Percentiles rank a stretch among this genome's conserved stretches.
phyloP scores from a whole-genome alignment of 192 early-diverging fungal species.

The Gryganskiella cystojenkinii region DNA sequence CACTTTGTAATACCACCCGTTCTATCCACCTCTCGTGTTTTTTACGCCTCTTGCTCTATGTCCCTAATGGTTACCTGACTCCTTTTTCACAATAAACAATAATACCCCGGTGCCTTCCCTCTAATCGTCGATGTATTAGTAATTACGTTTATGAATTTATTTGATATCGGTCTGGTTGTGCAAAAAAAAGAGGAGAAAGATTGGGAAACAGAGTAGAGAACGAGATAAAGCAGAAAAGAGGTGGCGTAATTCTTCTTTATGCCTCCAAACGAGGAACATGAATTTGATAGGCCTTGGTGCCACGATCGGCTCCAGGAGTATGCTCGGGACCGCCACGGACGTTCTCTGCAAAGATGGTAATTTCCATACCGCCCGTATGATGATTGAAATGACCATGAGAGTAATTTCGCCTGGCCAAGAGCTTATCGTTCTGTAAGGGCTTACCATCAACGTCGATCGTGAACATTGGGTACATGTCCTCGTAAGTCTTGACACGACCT shows the following conservation, averaged over 20 bases:
- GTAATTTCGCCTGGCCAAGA: constrained; percentile 52
- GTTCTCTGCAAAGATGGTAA: constrained; percentile 51
- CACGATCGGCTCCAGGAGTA: constrained; percentile 33
- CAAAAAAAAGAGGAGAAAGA: background rate
- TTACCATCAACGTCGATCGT: constrained; percentile 56
- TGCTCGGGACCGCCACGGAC: constrained; percentile 43
- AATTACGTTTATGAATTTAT: background rate
- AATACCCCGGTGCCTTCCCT: background rate
- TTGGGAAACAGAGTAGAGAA: background rate
- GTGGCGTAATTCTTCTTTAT: background rate
- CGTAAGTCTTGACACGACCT: constrained; percentile 48
- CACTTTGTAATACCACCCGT: background rate
- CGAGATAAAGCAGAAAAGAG: too few species aligned
- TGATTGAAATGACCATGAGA: constrained; percentile 35
- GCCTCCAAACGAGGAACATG: constrained; percentile 42
- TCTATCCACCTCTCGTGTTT: background rate
- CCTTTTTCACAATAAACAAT: background rate
- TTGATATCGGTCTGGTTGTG: background rate
- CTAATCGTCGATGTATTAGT: too few species aligned
- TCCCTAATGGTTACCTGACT: background rate
- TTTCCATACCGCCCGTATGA: constrained; percentile 24
- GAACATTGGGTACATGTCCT: constrained; percentile 63
- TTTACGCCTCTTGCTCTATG: background rate
- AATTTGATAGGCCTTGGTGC: constrained; percentile 37
- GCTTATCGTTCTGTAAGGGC: constrained; percentile 40